Evolutionary conservation across 2,329 filamentous ascomycete species (phyloP).

Genomic region (Paracoccidioides lutzii): DNA sequence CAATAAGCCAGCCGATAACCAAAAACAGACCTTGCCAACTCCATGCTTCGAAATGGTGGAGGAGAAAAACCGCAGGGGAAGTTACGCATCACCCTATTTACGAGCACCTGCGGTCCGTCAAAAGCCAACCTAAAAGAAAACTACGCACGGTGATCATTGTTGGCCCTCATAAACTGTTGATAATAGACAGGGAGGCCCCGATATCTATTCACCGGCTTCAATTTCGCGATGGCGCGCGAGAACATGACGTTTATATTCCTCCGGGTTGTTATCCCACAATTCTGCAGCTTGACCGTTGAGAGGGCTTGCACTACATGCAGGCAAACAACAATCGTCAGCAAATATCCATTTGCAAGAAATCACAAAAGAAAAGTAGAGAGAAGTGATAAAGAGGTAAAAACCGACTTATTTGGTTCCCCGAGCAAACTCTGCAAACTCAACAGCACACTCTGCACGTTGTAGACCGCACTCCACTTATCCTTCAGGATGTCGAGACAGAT

Average conservation of each 20-base stretch:
- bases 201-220: conserved; percentile 32
- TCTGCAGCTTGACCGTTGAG: conserved; percentile 93
- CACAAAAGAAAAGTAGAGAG: not conserved
- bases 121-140: not conserved
- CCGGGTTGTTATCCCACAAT: conserved; percentile 80
- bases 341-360: not conserved
- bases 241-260: conserved; percentile 72
- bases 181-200: not conserved
- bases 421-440: conserved; percentile 89
- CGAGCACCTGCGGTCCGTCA: not conserved
- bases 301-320: conserved; percentile 59
- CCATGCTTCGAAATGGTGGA: not conserved
- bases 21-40: not conserved
- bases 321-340: not conserved
- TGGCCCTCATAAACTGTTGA: not conserved
- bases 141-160: not conserved
- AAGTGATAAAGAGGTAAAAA: conserved; percentile 10
- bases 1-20: not conserved
- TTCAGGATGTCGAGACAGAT: conserved; percentile 98
- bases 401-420: conserved; percentile 96
- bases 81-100: not conserved
- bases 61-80: not conserved
- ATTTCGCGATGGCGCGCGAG: conserved; percentile 49
- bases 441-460: conserved; percentile 89
- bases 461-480: conserved; percentile 97